Conservation (phyloP, 352 stramenopile genomes). For the Thalassiosira ordinaria region DNA sequence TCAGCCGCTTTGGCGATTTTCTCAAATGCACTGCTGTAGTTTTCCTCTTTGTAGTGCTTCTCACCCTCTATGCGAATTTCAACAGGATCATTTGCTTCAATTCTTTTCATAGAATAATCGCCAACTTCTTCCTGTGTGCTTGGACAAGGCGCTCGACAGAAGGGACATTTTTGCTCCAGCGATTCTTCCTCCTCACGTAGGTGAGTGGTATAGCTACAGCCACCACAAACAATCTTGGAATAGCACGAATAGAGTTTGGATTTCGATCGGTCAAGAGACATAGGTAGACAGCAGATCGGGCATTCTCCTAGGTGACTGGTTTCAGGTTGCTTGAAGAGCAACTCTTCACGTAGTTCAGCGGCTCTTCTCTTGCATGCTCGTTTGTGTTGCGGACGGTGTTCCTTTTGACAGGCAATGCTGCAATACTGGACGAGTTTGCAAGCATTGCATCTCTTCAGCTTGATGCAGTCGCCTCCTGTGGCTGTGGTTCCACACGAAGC, state of each 20-base stretch:
- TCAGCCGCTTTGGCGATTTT: background rate
- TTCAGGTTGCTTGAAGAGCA: slow-evolving; percentile 1
- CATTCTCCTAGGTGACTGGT: background rate
- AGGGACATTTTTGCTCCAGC: too few species aligned
- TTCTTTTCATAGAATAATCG: too few species aligned
- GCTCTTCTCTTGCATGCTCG: slow-evolving; percentile 15
- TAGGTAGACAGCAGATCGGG: background rate
- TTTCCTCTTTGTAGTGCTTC: too few species aligned
- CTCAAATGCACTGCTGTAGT: background rate
- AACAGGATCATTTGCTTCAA: too few species aligned
- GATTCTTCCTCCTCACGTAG: too few species aligned
- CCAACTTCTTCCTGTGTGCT: too few species aligned
- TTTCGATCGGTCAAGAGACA: background rate
- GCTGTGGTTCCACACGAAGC: slow-evolving; percentile 25
- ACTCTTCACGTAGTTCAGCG: background rate
- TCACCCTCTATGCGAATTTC: too few species aligned
- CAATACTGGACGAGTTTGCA: slow-evolving; percentile 33
- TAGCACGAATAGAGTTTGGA: too few species aligned
- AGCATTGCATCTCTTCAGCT: slow-evolving; percentile 26
- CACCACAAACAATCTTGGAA: too few species aligned
- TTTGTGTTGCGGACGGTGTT: slow-evolving; percentile 14
- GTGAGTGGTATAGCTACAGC: too few species aligned
- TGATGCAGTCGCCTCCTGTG: background rate
- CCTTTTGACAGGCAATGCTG: slow-evolving; percentile 28
- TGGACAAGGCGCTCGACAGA: too few species aligned